These are phyloP conservation scores for Syncephalastrum racemosum DNA, from an alignment of 371 early-diverging fungal genomes.

Conservation along the genomic window DNA sequence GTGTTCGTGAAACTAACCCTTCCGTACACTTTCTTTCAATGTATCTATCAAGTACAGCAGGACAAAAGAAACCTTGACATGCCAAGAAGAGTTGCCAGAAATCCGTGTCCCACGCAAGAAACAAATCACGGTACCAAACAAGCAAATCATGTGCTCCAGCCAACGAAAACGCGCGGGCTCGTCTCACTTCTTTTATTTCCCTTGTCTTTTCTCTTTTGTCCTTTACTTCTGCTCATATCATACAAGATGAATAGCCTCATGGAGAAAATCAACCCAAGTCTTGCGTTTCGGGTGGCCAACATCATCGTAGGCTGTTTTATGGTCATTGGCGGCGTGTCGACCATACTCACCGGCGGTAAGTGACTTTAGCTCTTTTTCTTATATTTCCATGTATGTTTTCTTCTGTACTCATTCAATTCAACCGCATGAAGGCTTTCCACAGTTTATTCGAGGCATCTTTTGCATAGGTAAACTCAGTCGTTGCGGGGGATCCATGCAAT, in stretches of 20 bases:
- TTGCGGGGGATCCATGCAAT: too few relatives aligned
- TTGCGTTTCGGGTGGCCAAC: slow-evolving; percentile 35
- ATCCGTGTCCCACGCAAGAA: too few relatives aligned
- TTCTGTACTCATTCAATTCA: neutral
- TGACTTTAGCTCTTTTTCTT: neutral
- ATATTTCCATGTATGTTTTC: neutral
- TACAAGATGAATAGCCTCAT: neutral
- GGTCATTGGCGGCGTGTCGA: slow-evolving; percentile 41
- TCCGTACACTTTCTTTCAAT: too few relatives aligned
- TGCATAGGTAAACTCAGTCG: slow-evolving; percentile 17
- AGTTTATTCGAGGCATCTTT: slow-evolving; percentile 46
- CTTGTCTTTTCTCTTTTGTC: neutral
- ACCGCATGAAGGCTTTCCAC: slow-evolving; percentile 39
- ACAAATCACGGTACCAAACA: too few relatives aligned
- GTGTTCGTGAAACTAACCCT: too few relatives aligned
- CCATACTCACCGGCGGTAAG: slow-evolving; percentile 37
- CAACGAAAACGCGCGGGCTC: too few relatives aligned
- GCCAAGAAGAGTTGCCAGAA: too few relatives aligned
- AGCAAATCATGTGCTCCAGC: too few relatives aligned
- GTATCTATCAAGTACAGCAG: too few relatives aligned
- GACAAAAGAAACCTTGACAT: too few relatives aligned
- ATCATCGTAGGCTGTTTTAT: slow-evolving; percentile 37
- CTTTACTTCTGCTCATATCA: neutral
- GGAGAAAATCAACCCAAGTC: slow-evolving; percentile 15
- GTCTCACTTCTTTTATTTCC: too few relatives aligned